Conservation (phyloP, 495 filamentous ascomycete species). For the Hyaloscypha finlandica region DNA sequence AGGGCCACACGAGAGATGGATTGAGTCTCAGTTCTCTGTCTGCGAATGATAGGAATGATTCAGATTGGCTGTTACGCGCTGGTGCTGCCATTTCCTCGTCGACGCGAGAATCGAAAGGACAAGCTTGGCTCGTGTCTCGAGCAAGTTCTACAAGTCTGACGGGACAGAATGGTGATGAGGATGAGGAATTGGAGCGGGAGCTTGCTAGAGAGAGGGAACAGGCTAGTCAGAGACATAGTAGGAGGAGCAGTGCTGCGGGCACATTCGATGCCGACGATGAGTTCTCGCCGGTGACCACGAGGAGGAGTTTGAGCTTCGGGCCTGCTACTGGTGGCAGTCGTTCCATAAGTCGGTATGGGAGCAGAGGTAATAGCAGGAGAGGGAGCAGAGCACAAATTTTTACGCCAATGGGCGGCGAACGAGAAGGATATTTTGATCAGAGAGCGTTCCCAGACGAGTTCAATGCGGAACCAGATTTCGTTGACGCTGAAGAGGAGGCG, state of each 20-base stretch:
- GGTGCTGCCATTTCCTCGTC: slow-evolving; percentile 71
- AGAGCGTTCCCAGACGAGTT: slow-evolving; percentile 35
- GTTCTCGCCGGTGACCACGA: slow-evolving; percentile 38
- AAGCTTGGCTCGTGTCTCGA: slow-evolving; percentile 74
- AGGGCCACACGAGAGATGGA: slow-evolving; percentile 14
- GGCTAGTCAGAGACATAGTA: slow-evolving; percentile 20
- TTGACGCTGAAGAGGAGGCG: slow-evolving; percentile 48
- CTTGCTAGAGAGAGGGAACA: slow-evolving; percentile 36
- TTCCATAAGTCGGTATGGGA: slow-evolving; percentile 37
- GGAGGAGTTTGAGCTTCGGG: slow-evolving; percentile 30
- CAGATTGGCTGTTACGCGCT: slow-evolving; percentile 75
- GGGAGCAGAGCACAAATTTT: slow-evolving; percentile 43
- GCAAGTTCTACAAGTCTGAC: slow-evolving; percentile 70
- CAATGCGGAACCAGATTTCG: slow-evolving; percentile 60
- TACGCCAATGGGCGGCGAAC: slow-evolving; percentile 26
- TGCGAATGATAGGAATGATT: slow-evolving; percentile 43
- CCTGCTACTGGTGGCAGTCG: slow-evolving; percentile 26
- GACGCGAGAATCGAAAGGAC: slow-evolving; percentile 75
- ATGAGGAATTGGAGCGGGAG: slow-evolving; percentile 46
- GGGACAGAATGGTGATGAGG: slow-evolving; percentile 49
- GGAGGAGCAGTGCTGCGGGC: slow-evolving; percentile 28
- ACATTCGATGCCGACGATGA: slow-evolving; percentile 38
- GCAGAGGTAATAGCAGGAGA: slow-evolving; percentile 46
- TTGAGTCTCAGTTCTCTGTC: slow-evolving; percentile 8
- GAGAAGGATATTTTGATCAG: slow-evolving; percentile 49